Evolutionary conservation across 768 basidiomycete species (phyloP).

Genomic region (Suillus brevipes): DNA sequence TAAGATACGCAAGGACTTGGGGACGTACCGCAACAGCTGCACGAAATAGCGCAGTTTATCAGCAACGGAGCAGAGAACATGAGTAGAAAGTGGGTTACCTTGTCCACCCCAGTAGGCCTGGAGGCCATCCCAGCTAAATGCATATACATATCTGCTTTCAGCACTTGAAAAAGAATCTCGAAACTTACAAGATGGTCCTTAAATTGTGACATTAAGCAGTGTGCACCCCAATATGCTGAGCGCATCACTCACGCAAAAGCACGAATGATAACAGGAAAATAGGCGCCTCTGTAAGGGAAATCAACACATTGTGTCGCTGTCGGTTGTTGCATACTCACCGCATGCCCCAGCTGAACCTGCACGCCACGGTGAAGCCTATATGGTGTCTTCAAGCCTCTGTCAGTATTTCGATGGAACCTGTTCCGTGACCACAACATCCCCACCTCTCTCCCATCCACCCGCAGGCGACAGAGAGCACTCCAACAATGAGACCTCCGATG

Average conservation of each 20-base stretch:
- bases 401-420: conserved; percentile 5
- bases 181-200: neutral
- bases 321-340: neutral
- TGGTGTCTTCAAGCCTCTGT: conserved; percentile 11
- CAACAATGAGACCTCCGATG: conserved; percentile 15
- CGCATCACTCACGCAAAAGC: neutral
- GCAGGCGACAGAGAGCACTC: conserved; percentile 20
- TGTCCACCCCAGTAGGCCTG: conserved; percentile 25
- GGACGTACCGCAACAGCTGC: neutral
- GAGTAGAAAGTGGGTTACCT: conserved; percentile 9
- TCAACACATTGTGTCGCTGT: neutral
- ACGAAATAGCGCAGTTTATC: neutral
- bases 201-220: neutral
- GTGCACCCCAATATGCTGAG: neutral
- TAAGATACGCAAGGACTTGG: neutral
- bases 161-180: neutral
- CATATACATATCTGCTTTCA: neutral
- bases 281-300: neutral
- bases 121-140: conserved; percentile 20
- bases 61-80: neutral
- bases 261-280: neutral
- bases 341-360: conserved; percentile 23
- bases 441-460: conserved; percentile 25
- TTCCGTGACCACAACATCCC: neutral
- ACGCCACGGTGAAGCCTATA: conserved; percentile 22